Base-by-base conservation (phyloP, 495 filamentous ascomycete genomes). In the Pseudomonodictys pantanalensis region DNA sequence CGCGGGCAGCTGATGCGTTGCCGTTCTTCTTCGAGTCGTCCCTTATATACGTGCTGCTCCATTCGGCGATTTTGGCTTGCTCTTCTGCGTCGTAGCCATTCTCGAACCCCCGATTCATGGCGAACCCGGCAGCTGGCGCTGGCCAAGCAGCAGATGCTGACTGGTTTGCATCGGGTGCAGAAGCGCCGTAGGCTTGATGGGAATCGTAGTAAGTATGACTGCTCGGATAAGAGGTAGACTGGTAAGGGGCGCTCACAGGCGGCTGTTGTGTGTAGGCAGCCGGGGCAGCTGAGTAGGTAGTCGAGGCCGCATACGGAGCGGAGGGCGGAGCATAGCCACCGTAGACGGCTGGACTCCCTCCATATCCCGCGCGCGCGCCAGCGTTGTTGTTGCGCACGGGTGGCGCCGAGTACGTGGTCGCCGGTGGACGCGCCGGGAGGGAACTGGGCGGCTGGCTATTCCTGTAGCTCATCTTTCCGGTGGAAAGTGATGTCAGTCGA, bases 61-160 rank as follows among this genome's bases (percentile, higher is more conserved):
- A 97, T 73, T 96, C 91, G 43, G 92, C 92, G 54, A 97, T 92
- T 71, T 95, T 88, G 10, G 91, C 91, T 53, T 93, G 90, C 70
- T 89, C 87, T 66, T 97, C 91, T 6, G 91, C 86, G 68, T 97
- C 92, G 38, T 85, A 72, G 43, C 22, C 57, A 10, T 48, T 25
- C 10, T n/a, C 28, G 18, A 5, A 22, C 6, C 18, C 22, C 2
- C 20, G 24, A 6, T 33, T 24, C 9, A 5, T 26, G 15, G 55
- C 32, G 3, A 15, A 2, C 8, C n/a, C 25, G 20, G 55, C n/a
- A 73, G 29, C 43, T 30, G 43, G 33, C 30, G 73, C 50, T 77
- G 74, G 39, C 74, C 79, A 5, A 88, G 84, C 0, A 84, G 79
- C 1, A 87, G 85, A 69, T 95, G 97, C 0, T 91, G 91, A 69